Conservation (phyloP, 2,329 filamentous ascomycete genomes). For the Dothidotthia symphoricarpi region DNA sequence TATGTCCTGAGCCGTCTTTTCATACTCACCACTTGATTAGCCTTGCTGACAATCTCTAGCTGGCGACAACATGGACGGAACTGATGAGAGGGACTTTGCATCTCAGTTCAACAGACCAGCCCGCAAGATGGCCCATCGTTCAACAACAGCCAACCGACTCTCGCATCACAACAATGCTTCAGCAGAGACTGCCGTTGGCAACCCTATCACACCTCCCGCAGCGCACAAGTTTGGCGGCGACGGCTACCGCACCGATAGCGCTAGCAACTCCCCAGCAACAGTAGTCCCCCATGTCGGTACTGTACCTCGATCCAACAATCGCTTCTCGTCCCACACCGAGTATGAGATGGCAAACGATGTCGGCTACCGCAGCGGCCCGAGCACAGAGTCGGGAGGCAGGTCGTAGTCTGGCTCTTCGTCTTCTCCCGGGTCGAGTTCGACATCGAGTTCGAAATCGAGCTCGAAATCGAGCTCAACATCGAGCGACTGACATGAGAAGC, state of each 20-base stretch:
- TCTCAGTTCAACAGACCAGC: constrained; percentile 10
- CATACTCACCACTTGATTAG: background rate
- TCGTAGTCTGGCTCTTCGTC: constrained; percentile 22
- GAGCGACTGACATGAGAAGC: constrained; percentile 27
- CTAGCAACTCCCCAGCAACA: background rate
- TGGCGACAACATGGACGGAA: constrained; percentile 27
- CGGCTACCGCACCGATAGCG: constrained; percentile 23
- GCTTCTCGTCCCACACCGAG: constrained; percentile 14
- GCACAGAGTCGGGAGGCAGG: constrained; percentile 27
- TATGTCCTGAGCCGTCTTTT: constrained; percentile 4
- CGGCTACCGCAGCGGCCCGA: constrained; percentile 29
- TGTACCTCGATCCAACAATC: constrained; percentile 21
- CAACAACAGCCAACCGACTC: constrained; percentile 4
- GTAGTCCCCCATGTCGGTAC: constrained; percentile 24
- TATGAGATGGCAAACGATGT: constrained; percentile 19
- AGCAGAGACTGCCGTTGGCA: background rate
- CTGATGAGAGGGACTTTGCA: constrained; percentile 17
- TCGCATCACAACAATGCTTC: constrained; percentile 5
- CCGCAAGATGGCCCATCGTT: constrained; percentile 4
- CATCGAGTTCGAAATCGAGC: constrained; percentile 17
- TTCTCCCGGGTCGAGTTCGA: constrained; percentile 1
- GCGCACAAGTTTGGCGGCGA: constrained; percentile 26
- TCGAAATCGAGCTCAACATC: constrained; percentile 14
- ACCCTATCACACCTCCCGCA: constrained; percentile 17
- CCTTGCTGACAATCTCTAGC: constrained; percentile 19